Evolutionary conservation across 495 filamentous ascomycete genomes (phyloP).

Genomic region (Lasiosphaeris hirsuta): DNA sequence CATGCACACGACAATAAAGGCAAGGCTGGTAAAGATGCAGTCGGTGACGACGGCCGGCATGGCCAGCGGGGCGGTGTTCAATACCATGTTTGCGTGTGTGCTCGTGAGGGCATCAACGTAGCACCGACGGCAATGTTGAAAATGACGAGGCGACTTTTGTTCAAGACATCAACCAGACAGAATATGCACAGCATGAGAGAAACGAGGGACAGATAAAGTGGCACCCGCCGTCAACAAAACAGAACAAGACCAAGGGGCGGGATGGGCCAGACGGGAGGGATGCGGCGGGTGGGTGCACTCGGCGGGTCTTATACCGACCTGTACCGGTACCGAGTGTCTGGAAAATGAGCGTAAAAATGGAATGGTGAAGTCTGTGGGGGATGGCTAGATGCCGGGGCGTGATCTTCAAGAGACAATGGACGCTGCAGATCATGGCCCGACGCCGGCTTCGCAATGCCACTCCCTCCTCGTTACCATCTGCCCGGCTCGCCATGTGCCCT

Average conservation of each 20-base stretch:
- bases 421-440: too few species aligned
- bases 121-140: not conserved
- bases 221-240: too few species aligned
- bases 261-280: not conserved
- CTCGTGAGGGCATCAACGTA: not conserved
- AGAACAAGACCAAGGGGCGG: not conserved
- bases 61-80: conserved; percentile 16
- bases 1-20: conserved; percentile 19
- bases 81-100: conserved; percentile 6
- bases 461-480: too few species aligned
- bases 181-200: too few species aligned
- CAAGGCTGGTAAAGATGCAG: conserved; percentile 22
- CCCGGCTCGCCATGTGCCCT: too few species aligned
- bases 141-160: not conserved
- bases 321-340: too few species aligned
- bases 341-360: too few species aligned
- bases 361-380: too few species aligned
- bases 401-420: too few species aligned
- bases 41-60: conserved; percentile 18
- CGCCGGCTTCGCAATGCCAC: too few species aligned
- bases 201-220: not conserved
- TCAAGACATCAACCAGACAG: not conserved
- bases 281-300: not conserved
- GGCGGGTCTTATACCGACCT: too few species aligned
- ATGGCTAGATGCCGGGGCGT: too few species aligned